Evolutionary conservation across 2,329 filamentous ascomycete species (phyloP).

Genomic region (Aureobasidium vineae): DNA sequence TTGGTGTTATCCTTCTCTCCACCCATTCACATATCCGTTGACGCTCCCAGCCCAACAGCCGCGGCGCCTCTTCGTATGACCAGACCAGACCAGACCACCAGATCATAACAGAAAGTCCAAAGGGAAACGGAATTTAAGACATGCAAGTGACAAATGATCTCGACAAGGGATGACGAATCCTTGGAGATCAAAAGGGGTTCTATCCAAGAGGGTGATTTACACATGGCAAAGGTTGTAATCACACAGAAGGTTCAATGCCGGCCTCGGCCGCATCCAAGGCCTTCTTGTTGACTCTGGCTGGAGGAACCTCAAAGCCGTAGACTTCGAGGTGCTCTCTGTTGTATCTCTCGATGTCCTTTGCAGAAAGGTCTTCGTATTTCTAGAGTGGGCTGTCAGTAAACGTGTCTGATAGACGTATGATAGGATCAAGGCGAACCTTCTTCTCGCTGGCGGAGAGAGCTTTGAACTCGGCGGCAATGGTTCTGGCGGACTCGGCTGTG

Average conservation of each 20-base stretch:
- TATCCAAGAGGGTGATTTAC: not conserved
- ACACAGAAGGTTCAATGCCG: not conserved
- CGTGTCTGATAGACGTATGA: not conserved
- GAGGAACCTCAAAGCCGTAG: not conserved
- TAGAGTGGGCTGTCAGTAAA: not conserved
- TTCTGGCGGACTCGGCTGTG: slow-evolving; percentile 41
- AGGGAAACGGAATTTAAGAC: too few relatives aligned
- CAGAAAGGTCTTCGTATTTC: slow-evolving; percentile 14
- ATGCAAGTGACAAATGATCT: not conserved
- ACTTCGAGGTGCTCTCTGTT: not conserved
- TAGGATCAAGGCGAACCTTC: slow-evolving; percentile 41
- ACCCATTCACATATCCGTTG: not conserved
- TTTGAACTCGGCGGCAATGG: slow-evolving; percentile 51
- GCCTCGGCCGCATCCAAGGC: not conserved
- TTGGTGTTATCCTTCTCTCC: not conserved
- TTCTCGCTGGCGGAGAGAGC: slow-evolving; percentile 48
- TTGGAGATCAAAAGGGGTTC: not conserved
- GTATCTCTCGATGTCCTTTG: slow-evolving; percentile 7
- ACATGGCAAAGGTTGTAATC: not conserved
- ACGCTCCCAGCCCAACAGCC: not conserved
- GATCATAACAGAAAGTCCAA: too few relatives aligned
- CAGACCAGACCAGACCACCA: not conserved
- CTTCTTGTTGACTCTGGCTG: not conserved
- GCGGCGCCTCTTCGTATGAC: slow-evolving; percentile 3
- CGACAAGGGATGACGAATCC: not conserved